Conservation (phyloP, 371 early-diverging fungal species). For the Blakeslea trispora region DNA sequence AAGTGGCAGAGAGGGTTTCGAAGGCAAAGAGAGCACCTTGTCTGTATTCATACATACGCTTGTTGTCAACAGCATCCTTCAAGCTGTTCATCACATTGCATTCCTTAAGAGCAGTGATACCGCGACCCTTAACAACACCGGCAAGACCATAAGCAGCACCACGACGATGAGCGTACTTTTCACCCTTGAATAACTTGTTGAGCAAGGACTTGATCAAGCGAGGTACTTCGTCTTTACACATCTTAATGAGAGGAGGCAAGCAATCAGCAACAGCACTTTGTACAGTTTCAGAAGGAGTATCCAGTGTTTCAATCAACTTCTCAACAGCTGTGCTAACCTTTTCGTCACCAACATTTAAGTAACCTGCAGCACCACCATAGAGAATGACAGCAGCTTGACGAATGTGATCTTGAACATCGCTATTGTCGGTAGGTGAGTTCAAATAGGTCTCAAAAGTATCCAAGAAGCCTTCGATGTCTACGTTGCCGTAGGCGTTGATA, state of each 20-base stretch:
- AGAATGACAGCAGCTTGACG: slow-evolving; percentile 92
- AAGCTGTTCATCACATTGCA: slow-evolving; percentile 79
- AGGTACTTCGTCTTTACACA: slow-evolving; percentile 64
- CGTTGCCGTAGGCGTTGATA: slow-evolving; percentile 75
- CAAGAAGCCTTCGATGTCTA: slow-evolving; percentile 64
- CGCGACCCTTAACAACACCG: slow-evolving; percentile 93
- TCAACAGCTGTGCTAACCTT: slow-evolving; percentile 82
- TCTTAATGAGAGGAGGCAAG: slow-evolving; percentile 89
- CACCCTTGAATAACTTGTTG: slow-evolving; percentile 68
- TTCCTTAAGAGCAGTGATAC: slow-evolving; percentile 85
- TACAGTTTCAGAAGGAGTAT: slow-evolving; percentile 94
- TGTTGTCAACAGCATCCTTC: slow-evolving; percentile 83
- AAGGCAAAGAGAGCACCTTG: slow-evolving; percentile 96
- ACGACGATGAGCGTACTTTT: slow-evolving; percentile 87
- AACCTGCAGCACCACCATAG: slow-evolving; percentile 89
- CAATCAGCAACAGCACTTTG: slow-evolving; percentile 94
- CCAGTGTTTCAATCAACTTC: slow-evolving; percentile 85
- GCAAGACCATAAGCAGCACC: slow-evolving; percentile 97
- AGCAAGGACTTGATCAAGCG: slow-evolving; percentile 67
- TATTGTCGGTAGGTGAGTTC: slow-evolving; percentile 57
- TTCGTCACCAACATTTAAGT: slow-evolving; percentile 72
- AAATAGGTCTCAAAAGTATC: slow-evolving; percentile 80
- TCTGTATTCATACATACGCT: slow-evolving; percentile 69
- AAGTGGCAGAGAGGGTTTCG: slow-evolving; percentile 81
- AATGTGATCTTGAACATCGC: slow-evolving; percentile 74